Base-by-base conservation (phyloP, 371 early-diverging fungal species). In the Mucor piriformis region DNA sequence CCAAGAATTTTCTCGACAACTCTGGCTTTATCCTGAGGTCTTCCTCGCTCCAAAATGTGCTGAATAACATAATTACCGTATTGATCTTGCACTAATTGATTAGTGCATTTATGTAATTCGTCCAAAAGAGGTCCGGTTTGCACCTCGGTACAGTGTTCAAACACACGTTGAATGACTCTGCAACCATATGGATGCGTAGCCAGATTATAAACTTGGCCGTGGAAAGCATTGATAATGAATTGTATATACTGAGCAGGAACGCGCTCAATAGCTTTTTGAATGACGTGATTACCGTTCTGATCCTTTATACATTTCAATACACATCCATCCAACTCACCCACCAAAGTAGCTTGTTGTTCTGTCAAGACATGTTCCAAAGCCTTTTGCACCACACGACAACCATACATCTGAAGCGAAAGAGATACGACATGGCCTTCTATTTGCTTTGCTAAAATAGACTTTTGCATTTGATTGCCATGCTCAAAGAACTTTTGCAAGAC, bases 211-310 rank as follows among this genome's bases (percentile, higher is more conserved):
- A 96, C 94, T 78, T 99, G 98, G 0, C 97, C 93, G 57, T 96
- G 91, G 81, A 99, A 99, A 16, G 97, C 92, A 60, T 95, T 91
- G 61, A 99, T 94, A 63, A 99, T 92, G 66, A 98, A 98, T 63
- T 90, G 88, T 57, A 95, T 94, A 67, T 95, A 90, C 62, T 93
- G 88, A 10, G 92, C 87, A 25, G 93, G 92, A 10, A 96, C 92
- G 24, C 95, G 88, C 72, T 99, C 99, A 57, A 99, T 96, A n/a
- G 96, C 97, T 76, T 99, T 99, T 74, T 99, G 99, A 51, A 99
- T 95, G 12, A 99, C 99, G 65, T 99, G 99, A 76, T 99, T 99
- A 53, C 99, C 99, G 72, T 99, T 99, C 75, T 99, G 99, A 77
- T 99, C 99, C 75, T 96, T 97, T 56, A 99, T 97, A 61, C 99